Percentiles rank a stretch among this genome's conserved stretches.
These are phyloP conservation scores for Mariannaea sp. DNA, from an alignment of 2,329 filamentous ascomycete genomes.

Conservation along the genomic window DNA sequence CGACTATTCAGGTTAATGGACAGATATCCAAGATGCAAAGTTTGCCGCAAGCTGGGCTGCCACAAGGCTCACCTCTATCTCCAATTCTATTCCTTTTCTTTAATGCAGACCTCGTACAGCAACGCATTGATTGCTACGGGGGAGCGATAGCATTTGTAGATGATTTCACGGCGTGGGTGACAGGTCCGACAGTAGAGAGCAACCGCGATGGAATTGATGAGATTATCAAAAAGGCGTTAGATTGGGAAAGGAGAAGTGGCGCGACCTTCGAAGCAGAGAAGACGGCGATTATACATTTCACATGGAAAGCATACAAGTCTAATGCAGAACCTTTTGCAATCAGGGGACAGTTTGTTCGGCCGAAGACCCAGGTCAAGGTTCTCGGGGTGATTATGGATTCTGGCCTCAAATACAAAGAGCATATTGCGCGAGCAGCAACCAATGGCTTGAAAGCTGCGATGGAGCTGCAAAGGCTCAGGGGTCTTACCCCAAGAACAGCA, in stretches of 20 bases:
- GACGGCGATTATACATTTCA: conserved; percentile 62
- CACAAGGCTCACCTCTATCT: conserved; percentile 21
- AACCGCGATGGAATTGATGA: conserved; percentile 30
- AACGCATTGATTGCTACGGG: conserved; percentile 32
- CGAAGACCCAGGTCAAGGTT: conserved; percentile 21
- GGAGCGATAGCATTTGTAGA: conserved; percentile 17
- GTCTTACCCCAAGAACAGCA: conserved; percentile 30
- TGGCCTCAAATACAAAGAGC: conserved; percentile 33
- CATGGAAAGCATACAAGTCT: conserved; percentile 53
- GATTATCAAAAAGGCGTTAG: conserved; percentile 28
- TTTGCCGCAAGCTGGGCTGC: not conserved
- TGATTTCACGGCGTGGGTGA: conserved; percentile 23
- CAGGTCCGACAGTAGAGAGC: conserved; percentile 12
- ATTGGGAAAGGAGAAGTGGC: conserved; percentile 33
- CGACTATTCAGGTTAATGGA: not conserved
- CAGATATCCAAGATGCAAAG: conserved; percentile 8
- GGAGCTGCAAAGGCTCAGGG: conserved; percentile 24
- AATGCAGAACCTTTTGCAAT: conserved; percentile 11
- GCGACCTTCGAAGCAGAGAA: conserved; percentile 38
- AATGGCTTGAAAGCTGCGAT: conserved; percentile 33
- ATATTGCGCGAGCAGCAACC: conserved; percentile 30
- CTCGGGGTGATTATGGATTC: conserved; percentile 23
- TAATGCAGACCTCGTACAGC: conserved; percentile 44
- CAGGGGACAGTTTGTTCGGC: conserved; percentile 14
- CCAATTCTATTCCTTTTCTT: conserved; percentile 39